These are phyloP conservation scores for Apiospora saccharicola DNA, from an alignment of 2,329 filamentous ascomycete genomes.

Conservation along the genomic window DNA sequence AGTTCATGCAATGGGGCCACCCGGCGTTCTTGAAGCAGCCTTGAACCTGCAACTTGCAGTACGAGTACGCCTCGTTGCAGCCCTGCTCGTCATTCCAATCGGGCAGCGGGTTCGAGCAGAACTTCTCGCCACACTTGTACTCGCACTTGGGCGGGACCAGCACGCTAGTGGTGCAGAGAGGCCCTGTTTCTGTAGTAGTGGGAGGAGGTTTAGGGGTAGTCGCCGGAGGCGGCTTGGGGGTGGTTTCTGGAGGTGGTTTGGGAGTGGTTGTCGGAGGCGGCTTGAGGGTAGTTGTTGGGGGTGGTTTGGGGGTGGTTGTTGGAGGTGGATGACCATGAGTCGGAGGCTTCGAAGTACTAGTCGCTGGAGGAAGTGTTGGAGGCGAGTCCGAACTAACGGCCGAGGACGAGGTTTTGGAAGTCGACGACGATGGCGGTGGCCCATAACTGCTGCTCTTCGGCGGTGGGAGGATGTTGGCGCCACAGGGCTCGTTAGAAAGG, in stretches of 20 bases:
- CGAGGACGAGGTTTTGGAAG: neutral
- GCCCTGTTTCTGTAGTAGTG: neutral
- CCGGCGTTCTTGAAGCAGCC: slow-evolving; percentile 11
- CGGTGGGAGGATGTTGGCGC: neutral
- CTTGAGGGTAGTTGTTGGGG: neutral
- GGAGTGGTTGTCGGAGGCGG: neutral
- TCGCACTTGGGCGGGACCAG: neutral
- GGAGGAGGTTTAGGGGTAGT: neutral
- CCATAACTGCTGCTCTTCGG: neutral
- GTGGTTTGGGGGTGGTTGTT: neutral
- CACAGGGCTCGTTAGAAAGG: neutral
- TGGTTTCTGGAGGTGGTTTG: neutral
- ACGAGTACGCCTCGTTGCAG: neutral
- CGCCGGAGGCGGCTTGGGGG: neutral
- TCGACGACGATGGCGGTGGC: neutral
- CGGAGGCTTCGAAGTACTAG: neutral
- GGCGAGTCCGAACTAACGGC: neutral
- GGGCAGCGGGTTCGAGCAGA: slow-evolving; percentile 7
- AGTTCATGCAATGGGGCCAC: slow-evolving; percentile 11
- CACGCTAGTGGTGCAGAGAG: neutral
- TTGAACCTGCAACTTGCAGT: neutral
- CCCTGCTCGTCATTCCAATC: neutral
- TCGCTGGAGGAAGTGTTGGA: neutral
- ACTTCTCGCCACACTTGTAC: slow-evolving; percentile 14
- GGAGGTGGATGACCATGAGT: neutral